Conservation (phyloP, 1,139 yeast species). For the Williopsis jadinii region DNA sequence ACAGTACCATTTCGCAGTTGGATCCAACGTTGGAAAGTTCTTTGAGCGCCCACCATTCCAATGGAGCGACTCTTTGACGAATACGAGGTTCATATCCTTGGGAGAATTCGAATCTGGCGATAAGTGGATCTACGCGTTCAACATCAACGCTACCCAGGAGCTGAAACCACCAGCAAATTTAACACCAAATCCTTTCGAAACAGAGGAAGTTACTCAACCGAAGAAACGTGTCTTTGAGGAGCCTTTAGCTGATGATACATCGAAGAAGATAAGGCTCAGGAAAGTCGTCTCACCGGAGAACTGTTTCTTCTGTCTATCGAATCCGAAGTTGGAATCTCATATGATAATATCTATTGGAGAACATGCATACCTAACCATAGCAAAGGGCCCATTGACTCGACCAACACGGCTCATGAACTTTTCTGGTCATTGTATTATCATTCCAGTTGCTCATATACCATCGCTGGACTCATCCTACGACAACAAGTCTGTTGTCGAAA, state of each 20-base stretch:
- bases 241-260: slow-evolving; percentile 7
- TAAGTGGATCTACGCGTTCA: slow-evolving; percentile 75
- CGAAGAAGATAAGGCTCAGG: slow-evolving; percentile 2
- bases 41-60: slow-evolving; percentile 52
- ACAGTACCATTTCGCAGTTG: slow-evolving; percentile 58
- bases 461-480: slow-evolving; percentile 22
- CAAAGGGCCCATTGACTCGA: slow-evolving; percentile 78
- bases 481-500: slow-evolving; percentile 14
- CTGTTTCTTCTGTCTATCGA: slow-evolving; percentile 83
- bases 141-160: slow-evolving; percentile 25
- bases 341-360: slow-evolving; percentile 74
- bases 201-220: background rate
- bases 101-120: slow-evolving; percentile 47
- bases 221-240: slow-evolving; percentile 1
- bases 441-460: slow-evolving; percentile 76
- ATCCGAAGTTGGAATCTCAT: slow-evolving; percentile 72
- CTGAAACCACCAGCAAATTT: slow-evolving; percentile 17
- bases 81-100: slow-evolving; percentile 59
- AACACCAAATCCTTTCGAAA: slow-evolving; percentile 34
- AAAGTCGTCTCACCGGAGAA: slow-evolving; percentile 39
- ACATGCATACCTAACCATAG: slow-evolving; percentile 62
- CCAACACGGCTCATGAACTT: slow-evolving; percentile 40
- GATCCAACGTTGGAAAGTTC: slow-evolving; percentile 40
- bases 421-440: slow-evolving; percentile 77
- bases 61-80: slow-evolving; percentile 33